Evolutionary conservation across 2,329 filamentous ascomycete species (phyloP), one percentile per base, ranked within the genome.

Genomic region (Fusarium beomiforme): DNA sequence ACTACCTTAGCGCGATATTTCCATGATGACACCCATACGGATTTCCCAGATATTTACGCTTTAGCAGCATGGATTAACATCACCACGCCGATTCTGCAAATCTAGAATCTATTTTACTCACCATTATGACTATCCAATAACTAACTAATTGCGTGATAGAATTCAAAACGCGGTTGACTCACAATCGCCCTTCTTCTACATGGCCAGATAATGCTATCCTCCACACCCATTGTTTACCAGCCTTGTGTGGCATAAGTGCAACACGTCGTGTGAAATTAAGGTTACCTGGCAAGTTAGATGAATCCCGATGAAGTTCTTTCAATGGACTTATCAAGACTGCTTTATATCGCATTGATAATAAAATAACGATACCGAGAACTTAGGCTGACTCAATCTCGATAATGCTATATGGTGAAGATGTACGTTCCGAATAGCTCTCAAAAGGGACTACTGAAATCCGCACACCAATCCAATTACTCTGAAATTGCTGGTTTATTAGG

Each of bases 101-200:
- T 59, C 65, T 55, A 41, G 66, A 70, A 58, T 41, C 58, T 59
- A n/a, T n/a, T n/a, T n/a, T n/a, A 37, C 54, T 72, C 57, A 59
- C 56, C 44, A 21, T 34, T 59, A n/a, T 17, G 26, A n/a, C 23
- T 19, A 54, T 41, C 56, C 46, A 41, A 56, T 58, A 26, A 37
- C 14, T 58, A 26, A 37, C 14, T 34, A 24, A 46, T 34, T 39
- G 36, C 34, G 39, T 36, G 41, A 26, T 21, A 58, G 16, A 41
- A 47, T 24, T 24, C 29, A 57, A 44, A 66, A 31, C n/a, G 51
- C 54, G 41, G 56, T 41, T 39, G 58, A 37, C 39, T 31, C 31
- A 49, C 36, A 23, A 42, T 49, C 41, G 37, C 23, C 24, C 31
- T 23, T 50, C 14, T 29, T 39, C 24, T 37, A 47, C 29, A 37